Evolutionary conservation across 2,329 filamentous ascomycete species (phyloP).

Genomic region (Epichloe brachyelytri): DNA sequence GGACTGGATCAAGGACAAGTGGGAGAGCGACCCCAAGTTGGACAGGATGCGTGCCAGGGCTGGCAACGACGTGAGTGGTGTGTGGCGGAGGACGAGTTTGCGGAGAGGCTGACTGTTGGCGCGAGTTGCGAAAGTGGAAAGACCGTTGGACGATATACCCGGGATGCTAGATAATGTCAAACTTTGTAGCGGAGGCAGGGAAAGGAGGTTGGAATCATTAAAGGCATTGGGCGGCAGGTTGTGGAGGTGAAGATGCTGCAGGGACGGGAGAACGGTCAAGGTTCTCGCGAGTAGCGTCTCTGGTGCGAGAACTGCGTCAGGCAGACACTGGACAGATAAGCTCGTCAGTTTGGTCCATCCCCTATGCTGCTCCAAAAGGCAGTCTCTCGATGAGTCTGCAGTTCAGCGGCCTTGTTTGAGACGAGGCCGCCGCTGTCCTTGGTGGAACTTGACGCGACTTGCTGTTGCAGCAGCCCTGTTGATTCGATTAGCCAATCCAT

Average conservation of each 20-base stretch:
- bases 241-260: conserved; percentile 47
- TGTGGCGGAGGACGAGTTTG: conserved; percentile 41
- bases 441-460: conserved; percentile 11
- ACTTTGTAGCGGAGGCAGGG: conserved; percentile 40
- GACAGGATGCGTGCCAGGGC: conserved; percentile 47
- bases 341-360: conserved; percentile 43
- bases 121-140: conserved; percentile 43
- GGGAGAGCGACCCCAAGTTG: conserved; percentile 34
- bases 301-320: conserved; percentile 40
- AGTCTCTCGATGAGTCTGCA: conserved; percentile 21
- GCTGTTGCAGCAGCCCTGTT: conserved; percentile 14
- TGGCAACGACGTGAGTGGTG: conserved; percentile 42
- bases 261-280: conserved; percentile 36
- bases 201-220: conserved; percentile 40
- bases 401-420: conserved; percentile 15
- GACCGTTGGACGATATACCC: conserved; percentile 42
- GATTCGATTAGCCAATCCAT: conserved; percentile 46
- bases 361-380: conserved; percentile 38
- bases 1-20: conserved; percentile 42
- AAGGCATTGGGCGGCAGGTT: conserved; percentile 43
- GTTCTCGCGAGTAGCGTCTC: conserved; percentile 38
- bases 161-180: conserved; percentile 42
- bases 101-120: conserved; percentile 31
- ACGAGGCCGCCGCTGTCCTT: conserved; percentile 19
- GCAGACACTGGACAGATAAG: conserved; percentile 45